Percentiles rank a stretch among this genome's conserved stretches.
Evolutionary conservation across 2,329 filamentous ascomycete species (phyloP).

Genomic region (Hypomyces perniciosus): DNA sequence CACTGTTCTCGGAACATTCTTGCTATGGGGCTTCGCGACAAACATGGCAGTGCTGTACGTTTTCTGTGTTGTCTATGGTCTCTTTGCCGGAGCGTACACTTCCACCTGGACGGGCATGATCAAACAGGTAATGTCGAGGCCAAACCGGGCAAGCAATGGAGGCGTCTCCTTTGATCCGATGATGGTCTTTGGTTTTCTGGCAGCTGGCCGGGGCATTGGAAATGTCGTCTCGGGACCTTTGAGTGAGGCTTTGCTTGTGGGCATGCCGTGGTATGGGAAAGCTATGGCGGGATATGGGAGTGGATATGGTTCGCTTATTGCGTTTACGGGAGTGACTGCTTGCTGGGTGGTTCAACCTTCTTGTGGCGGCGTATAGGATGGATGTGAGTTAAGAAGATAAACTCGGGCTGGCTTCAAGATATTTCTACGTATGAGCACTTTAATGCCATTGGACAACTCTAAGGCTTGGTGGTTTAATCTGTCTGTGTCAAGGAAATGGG

Average conservation of each 20-base stretch:
- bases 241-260: slow-evolving; percentile 46
- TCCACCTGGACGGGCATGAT: slow-evolving; percentile 52
- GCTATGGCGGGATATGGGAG: slow-evolving; percentile 27
- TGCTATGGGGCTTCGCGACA: slow-evolving; percentile 52
- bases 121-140: slow-evolving; percentile 27
- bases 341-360: slow-evolving; percentile 25
- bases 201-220: slow-evolving; percentile 54
- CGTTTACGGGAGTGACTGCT: slow-evolving; percentile 29
- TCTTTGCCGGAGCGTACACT: slow-evolving; percentile 56
- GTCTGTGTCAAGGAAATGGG: too few relatives aligned
- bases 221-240: slow-evolving; percentile 53
- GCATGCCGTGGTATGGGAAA: slow-evolving; percentile 35
- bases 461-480: too few relatives aligned
- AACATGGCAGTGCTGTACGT: slow-evolving; percentile 45
- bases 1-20: slow-evolving; percentile 46
- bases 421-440: too few relatives aligned
- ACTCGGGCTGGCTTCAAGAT: too few relatives aligned
- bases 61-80: slow-evolving; percentile 54
- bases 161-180: slow-evolving; percentile 28
- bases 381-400: slow-evolving; percentile 15
- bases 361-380: slow-evolving; percentile 27
- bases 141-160: slow-evolving; percentile 7
- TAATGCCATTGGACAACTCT: too few relatives aligned
- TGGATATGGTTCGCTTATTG: slow-evolving; percentile 29
- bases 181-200: slow-evolving; percentile 51